A percentile compares a stretch with the other conserved stretches of the same genome.
Evolutionary conservation across 768 basidiomycete genomes (phyloP).

Genomic region (Melanogaster broomeanus): DNA sequence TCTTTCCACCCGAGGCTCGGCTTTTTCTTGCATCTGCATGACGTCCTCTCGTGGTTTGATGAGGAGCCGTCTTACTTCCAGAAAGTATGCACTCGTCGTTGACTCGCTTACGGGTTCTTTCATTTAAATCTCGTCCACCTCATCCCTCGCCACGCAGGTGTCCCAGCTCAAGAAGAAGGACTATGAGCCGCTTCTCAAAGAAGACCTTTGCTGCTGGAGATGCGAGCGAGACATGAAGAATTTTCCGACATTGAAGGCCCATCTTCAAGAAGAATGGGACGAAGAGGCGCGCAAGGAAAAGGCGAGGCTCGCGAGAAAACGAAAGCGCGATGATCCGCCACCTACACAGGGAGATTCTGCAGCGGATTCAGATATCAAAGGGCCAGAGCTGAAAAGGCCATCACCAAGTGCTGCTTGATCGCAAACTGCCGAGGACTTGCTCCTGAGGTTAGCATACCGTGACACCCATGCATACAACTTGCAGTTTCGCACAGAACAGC

Average conservation of each 20-base stretch:
- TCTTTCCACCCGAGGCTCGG: constrained; percentile 84
- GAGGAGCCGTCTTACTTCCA: constrained; percentile 56
- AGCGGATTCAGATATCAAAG: constrained; percentile 3
- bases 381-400: constrained; percentile 14
- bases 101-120: background rate
- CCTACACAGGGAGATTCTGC: background rate
- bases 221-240: constrained; percentile 66
- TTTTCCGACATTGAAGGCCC: constrained; percentile 73
- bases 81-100: constrained; percentile 39
- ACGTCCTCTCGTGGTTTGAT: constrained; percentile 84
- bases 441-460: background rate
- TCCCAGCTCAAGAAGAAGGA: constrained; percentile 47
- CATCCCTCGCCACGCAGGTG: constrained; percentile 42
- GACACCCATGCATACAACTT: background rate
- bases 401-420: constrained; percentile 7
- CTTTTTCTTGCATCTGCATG: constrained; percentile 77
- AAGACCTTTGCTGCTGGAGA: constrained; percentile 65
- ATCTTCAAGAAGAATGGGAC: constrained; percentile 77
- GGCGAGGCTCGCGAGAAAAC: constrained; percentile 41
- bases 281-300: constrained; percentile 44
- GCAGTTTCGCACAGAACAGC: no score
- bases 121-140: background rate
- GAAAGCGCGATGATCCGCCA: constrained; percentile 30
- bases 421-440: background rate
- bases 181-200: constrained; percentile 71